These are phyloP conservation scores for Mucuna pruriens DNA, from an alignment of 306 rosid species.

Conservation along the genomic window DNA sequence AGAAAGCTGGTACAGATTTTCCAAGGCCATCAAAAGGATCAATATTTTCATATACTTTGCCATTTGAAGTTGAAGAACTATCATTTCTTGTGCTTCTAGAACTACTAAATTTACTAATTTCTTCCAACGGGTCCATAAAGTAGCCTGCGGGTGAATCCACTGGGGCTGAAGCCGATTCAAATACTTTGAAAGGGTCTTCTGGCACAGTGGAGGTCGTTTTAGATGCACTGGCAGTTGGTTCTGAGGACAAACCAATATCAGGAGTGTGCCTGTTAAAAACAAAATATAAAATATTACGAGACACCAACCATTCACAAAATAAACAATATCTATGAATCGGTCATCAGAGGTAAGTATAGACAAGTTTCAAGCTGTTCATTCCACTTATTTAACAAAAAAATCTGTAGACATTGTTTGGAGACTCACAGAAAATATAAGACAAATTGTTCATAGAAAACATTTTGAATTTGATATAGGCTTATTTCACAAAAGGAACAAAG, in stretches of 20 bases:
- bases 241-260: conserved; percentile 66
- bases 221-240: conserved; percentile 52
- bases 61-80: conserved; percentile 62
- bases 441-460: conserved; percentile 3
- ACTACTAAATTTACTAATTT: conserved; percentile 68
- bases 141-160: conserved; percentile 54
- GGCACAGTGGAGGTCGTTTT: conserved; percentile 60
- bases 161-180: conserved; percentile 58
- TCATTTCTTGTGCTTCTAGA: conserved; percentile 62
- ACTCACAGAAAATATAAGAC: conserved; percentile 19
- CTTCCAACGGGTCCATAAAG: conserved; percentile 71
- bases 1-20: conserved; percentile 76
- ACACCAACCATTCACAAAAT: conserved; percentile 24
- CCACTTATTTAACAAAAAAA: background rate
- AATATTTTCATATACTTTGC: conserved; percentile 61
- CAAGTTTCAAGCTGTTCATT: conserved; percentile 9
- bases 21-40: conserved; percentile 94
- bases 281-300: conserved; percentile 30
- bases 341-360: background rate
- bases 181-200: conserved; percentile 73
- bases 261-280: conserved; percentile 68
- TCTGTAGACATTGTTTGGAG: background rate
- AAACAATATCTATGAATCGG: conserved; percentile 28
- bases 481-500: conserved; percentile 5
- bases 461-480: conserved; percentile 24